These are phyloP conservation scores for Pleurotus salmoneostramineus DNA, from an alignment of 768 basidiomycete species.

Conservation along the genomic window DNA sequence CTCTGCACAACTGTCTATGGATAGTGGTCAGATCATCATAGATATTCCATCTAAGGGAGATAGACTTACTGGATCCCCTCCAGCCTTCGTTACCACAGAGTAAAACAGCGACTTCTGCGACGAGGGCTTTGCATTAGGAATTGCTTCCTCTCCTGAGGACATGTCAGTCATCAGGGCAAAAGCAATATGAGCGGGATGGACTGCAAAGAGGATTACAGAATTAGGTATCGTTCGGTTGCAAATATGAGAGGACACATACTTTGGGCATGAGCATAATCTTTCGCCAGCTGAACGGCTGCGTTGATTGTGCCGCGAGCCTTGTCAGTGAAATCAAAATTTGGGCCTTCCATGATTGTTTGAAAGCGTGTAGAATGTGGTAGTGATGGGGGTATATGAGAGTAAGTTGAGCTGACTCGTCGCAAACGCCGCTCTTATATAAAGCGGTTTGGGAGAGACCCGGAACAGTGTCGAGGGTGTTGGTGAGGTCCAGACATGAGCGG, in stretches of 20 bases:
- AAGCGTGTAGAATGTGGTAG: too few species aligned
- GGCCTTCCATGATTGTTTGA: constrained; percentile 33
- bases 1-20: constrained; percentile 58
- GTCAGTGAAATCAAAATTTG: constrained; percentile 80
- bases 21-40: background rate
- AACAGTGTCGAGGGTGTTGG: background rate
- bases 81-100: constrained; percentile 76
- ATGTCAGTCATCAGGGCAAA: constrained; percentile 73
- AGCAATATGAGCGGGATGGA: constrained; percentile 81
- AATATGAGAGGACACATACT: constrained; percentile 29
- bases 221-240: background rate
- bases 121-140: constrained; percentile 27
- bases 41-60: background rate
- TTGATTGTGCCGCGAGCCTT: constrained; percentile 69
- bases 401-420: too few species aligned
- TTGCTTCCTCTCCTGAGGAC: constrained; percentile 29
- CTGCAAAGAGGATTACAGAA: constrained; percentile 30
- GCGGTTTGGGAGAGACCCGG: background rate
- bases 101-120: constrained; percentile 58
- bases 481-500: background rate
- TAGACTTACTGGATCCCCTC: constrained; percentile 73
- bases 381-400: too few species aligned
- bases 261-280: constrained; percentile 81
- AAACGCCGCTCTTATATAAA: background rate
- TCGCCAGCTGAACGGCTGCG: constrained; percentile 76